Percentiles rank a stretch among this genome's conserved stretches.
Evolutionary conservation across 345 rosid species (phyloP).

Genomic region (Hibiscus mutabilis): DNA sequence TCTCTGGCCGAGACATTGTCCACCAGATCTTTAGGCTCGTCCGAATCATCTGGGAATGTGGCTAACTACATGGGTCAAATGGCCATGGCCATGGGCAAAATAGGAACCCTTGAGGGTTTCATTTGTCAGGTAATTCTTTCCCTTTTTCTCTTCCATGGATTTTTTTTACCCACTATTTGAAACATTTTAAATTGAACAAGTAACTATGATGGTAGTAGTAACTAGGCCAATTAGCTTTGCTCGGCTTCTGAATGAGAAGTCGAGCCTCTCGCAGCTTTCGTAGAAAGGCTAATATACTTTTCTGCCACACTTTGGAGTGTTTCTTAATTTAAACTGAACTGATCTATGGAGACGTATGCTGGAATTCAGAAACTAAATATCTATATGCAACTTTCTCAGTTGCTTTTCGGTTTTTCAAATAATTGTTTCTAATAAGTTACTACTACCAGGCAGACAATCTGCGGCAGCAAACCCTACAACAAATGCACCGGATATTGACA

Average conservation of each 20-base stretch:
- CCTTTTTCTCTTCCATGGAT: background rate
- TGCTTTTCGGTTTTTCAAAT: background rate
- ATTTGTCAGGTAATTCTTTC: conserved; percentile 65
- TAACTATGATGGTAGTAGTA: background rate
- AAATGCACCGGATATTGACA: conserved; percentile 81
- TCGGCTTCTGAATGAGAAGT: background rate
- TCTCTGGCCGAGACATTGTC: conserved; percentile 91
- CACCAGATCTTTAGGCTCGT: conserved; percentile 72
- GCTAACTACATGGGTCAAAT: conserved; percentile 99
- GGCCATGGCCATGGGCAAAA: conserved; percentile 99
- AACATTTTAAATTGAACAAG: background rate
- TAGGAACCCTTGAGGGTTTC: conserved; percentile 92
- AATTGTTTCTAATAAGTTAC: background rate
- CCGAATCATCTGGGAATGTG: conserved; percentile 80
- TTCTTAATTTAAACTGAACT: no score
- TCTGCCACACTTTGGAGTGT: no score
- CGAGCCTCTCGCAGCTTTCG: background rate
- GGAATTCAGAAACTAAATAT: background rate
- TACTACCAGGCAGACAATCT: conserved; percentile 84
- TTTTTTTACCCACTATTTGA: no score
- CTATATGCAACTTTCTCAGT: background rate
- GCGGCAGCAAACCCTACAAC: conserved; percentile 88
- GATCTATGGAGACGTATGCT: no score
- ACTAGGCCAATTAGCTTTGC: background rate
- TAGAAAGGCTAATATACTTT: background rate